A percentile compares a stretch with the other conserved stretches of the same genome.
Evolutionary conservation across 1,139 yeast genomes (phyloP).

Genomic region (Zygosaccharomyces sapae): DNA sequence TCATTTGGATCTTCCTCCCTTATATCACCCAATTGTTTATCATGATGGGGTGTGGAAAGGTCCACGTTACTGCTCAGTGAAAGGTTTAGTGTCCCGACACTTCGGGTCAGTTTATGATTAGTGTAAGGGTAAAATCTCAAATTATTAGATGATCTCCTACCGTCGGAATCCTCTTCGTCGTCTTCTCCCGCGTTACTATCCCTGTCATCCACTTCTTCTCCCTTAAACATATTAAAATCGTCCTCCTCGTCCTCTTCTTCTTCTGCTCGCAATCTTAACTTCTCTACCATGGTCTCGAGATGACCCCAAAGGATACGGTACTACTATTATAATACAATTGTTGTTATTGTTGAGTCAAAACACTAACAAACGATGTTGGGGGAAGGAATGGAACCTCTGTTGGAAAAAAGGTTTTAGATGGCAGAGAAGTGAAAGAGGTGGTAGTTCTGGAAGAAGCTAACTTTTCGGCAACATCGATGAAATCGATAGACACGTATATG

Average conservation of each 20-base stretch:
- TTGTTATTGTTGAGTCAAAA: neutral
- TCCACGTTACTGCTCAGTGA: constrained; percentile 22
- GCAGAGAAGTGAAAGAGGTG: neutral
- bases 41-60: constrained; percentile 10
- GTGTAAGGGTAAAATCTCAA: constrained; percentile 30
- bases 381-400: neutral
- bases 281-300: constrained; percentile 4
- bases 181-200: too few species aligned
- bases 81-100: constrained; percentile 33
- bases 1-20: constrained; percentile 16
- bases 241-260: constrained; percentile 12
- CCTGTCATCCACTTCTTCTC: constrained; percentile 6
- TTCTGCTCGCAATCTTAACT: constrained; percentile 4
- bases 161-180: constrained; percentile 3
- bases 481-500: neutral
- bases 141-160: constrained; percentile 16
- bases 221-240: constrained; percentile 15
- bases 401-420: neutral
- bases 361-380: neutral
- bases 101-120: constrained; percentile 31
- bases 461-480: neutral
- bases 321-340: neutral
- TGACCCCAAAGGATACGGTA: neutral
- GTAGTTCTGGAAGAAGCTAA: neutral
- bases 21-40: constrained; percentile 14